Base-by-base conservation (phyloP, 495 filamentous ascomycete genomes). In the Annulohypoxylon maeteangense region DNA sequence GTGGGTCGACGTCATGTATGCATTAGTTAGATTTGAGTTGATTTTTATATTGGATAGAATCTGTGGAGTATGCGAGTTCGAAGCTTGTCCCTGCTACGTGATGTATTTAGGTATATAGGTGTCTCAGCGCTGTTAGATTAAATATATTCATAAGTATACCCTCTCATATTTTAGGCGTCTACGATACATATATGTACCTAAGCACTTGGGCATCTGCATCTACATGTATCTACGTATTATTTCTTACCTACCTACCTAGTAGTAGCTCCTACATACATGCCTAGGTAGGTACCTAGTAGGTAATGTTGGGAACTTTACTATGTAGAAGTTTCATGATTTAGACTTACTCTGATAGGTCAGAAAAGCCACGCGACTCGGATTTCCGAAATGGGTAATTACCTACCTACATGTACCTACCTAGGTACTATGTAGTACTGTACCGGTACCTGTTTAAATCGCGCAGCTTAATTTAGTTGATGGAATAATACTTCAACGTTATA, bases 1-100 rank as follows among this genome's bases (percentile, higher is more conserved):
- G 67, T 53, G 44, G 59, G 58, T 51, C 58, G 25, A 68, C 60
- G 60, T 69, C 53, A 59, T 32, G 14, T 4, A 18, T 18, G 18
- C 10, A 38, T 16, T 53, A 29, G 53, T 23, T 48, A 48, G 8
- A 48, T 25, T 48, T 23, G 45, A 48, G 40, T 44, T 16, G 5
- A 23, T 36, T 55, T 23, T 6, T 48, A 47, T 55, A 32, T 6
- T 57, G 10, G 18, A 57, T 18, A 16, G 23, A 18, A 25, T 48
- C 63, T 66, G 51, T 62, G 58, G 59, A 38, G 65, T 67, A 53
- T 61, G 53, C 42, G 40, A 12, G 16, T 57, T 1, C 23, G 53
- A 16, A 38, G n/a, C 53, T 12, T 55, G 23, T 53, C 57, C 57
- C 47, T 61, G 23, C 18, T n/a, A 16, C 11, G 16, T 32, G 27